phyloP scores from a whole-genome alignment of 352 stramenopile species.

The Phytophthora pisi region DNA sequence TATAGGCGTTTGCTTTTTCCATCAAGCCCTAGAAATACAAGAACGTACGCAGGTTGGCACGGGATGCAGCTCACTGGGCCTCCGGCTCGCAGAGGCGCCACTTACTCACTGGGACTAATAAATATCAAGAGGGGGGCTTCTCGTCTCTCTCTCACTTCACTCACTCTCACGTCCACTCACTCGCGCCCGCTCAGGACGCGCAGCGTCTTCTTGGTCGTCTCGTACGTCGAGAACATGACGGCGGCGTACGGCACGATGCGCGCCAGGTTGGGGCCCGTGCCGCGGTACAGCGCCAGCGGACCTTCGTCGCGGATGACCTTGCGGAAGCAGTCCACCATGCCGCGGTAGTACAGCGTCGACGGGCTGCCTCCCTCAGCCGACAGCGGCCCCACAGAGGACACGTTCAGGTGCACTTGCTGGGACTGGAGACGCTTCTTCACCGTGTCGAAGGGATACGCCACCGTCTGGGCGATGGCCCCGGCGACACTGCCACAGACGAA shows the following conservation, averaged over 20 bases:
- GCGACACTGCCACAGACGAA: conserved; percentile 79
- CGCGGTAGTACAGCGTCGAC: conserved; percentile 53
- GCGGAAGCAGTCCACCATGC: conserved; percentile 79
- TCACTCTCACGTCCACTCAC: conserved; percentile 19
- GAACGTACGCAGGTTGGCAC: conserved; percentile 31
- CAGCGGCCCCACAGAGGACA: conserved; percentile 24
- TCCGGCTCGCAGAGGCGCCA: conserved; percentile 21
- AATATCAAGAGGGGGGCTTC: conserved; percentile 42
- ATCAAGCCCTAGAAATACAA: conserved; percentile 41
- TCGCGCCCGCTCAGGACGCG: conserved; percentile 39
- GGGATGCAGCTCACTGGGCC: conserved; percentile 37
- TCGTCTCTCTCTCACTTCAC: conserved; percentile 31
- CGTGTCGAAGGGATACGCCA: conserved; percentile 86
- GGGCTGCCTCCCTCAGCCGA: conserved; percentile 29
- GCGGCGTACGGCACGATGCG: conserved; percentile 83
- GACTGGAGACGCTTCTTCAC: conserved; percentile 85
- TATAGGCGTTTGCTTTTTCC: conserved; percentile 30
- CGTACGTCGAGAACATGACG: conserved; percentile 86
- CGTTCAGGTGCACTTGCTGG: conserved; percentile 41
- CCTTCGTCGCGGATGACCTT: conserved; percentile 79
- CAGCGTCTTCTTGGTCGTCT: conserved; percentile 77
- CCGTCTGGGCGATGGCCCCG: conserved; percentile 78
- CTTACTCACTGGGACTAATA: conserved; percentile 40
- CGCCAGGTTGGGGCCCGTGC: conserved; percentile 78
- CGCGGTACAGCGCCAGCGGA: conserved; percentile 68